phyloP scores from a whole-genome alignment of 2,329 filamentous ascomycete species.

The Aspergillus calidoustus region DNA sequence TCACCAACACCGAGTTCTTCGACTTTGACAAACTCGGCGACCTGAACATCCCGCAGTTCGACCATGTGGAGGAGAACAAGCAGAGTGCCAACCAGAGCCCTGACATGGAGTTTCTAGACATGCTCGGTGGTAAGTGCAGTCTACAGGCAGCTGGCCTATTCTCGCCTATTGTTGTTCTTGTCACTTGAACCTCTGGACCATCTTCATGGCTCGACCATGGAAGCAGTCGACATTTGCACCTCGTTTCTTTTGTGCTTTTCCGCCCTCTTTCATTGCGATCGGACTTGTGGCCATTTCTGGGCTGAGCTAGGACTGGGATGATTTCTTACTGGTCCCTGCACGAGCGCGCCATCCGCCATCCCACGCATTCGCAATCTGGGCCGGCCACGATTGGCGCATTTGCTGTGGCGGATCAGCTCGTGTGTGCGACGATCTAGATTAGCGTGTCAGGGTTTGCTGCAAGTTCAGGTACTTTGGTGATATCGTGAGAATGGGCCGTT shows the following conservation, averaged over 20 bases:
- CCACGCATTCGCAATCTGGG: constrained; percentile 21
- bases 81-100: constrained; percentile 27
- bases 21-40: constrained; percentile 66
- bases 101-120: constrained; percentile 47
- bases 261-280: constrained; percentile 8
- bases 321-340: constrained; percentile 18
- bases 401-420: constrained; percentile 15
- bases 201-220: not conserved
- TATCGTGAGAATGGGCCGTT: constrained; percentile 30
- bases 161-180: not conserved
- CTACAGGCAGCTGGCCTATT: constrained; percentile 1
- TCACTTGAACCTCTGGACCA: not conserved
- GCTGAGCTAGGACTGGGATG: constrained; percentile 19
- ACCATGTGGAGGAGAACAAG: constrained; percentile 37
- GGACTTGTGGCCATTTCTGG: constrained; percentile 14
- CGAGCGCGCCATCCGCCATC: constrained; percentile 18
- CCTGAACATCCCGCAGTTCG: constrained; percentile 39
- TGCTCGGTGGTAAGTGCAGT: constrained; percentile 46
- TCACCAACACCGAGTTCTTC: constrained; percentile 82
- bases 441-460: constrained; percentile 24
- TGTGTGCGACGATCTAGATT: constrained; percentile 22
- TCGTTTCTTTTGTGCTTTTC: constrained; percentile 9
- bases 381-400: constrained; percentile 21
- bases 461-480: constrained; percentile 18
- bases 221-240: constrained; percentile 1